A percentile compares a stretch with the other conserved stretches of the same genome.
Conservation (phyloP, 768 basidiomycete genomes). For the Hirschioporus abietinus region DNA sequence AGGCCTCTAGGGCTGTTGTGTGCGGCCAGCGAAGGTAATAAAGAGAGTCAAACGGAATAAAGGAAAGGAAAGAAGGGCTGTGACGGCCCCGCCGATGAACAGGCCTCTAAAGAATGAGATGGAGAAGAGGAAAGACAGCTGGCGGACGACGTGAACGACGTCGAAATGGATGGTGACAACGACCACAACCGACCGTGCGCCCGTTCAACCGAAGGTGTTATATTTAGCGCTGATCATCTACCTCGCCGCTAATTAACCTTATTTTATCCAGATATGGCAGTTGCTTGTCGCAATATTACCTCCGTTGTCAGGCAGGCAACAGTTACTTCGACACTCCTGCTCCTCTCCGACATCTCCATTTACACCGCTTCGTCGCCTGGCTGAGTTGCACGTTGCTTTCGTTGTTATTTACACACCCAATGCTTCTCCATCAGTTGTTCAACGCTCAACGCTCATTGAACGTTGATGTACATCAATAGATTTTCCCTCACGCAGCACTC, state of each 20-base stretch:
- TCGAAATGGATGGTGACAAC: not conserved
- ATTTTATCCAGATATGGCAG: not conserved
- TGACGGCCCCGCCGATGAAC: conserved; percentile 31
- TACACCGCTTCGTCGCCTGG: not conserved
- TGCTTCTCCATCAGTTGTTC: not conserved
- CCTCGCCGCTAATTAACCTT: not conserved
- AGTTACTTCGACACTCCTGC: not conserved
- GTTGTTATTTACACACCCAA: not conserved
- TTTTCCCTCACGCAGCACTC: not conserved
- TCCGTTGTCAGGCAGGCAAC: not conserved
- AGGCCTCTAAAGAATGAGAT: conserved; percentile 13
- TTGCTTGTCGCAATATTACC: not conserved
- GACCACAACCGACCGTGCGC: not conserved
- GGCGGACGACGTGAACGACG: conserved; percentile 15
- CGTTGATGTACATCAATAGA: not conserved
- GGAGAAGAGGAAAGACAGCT: conserved; percentile 21
- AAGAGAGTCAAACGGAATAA: conserved; percentile 13
- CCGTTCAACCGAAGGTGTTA: not conserved
- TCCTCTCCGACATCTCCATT: not conserved
- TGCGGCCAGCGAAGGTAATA: conserved; percentile 12
- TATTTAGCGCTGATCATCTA: not conserved
- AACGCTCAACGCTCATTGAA: not conserved
- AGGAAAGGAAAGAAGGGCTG: conserved; percentile 16
- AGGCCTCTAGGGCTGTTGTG: conserved; percentile 43
- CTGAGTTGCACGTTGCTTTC: not conserved